A percentile compares a stretch with the other conserved stretches of the same genome.
Conservation (phyloP, 345 rosid species). For the Aethionema arabicum region DNA sequence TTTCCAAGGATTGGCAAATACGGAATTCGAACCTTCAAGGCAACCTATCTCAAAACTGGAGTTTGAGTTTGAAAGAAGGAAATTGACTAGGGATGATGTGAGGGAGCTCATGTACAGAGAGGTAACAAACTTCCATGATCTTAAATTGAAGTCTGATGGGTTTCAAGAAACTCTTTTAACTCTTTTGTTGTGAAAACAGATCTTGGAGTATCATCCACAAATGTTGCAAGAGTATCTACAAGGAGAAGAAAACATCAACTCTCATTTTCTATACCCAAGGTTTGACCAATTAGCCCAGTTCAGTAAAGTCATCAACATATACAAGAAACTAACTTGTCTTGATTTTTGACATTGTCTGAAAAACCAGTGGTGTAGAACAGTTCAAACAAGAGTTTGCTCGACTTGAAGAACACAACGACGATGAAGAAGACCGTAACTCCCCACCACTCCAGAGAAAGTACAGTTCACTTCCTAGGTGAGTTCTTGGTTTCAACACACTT, state of each 20-base stretch:
- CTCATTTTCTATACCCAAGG: conserved; percentile 90
- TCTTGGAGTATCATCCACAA: conserved; percentile 88
- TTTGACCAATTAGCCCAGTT: conserved; percentile 1
- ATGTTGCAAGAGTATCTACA: conserved; percentile 67
- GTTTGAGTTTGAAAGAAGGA: conserved; percentile 90
- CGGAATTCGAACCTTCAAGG: conserved; percentile 70
- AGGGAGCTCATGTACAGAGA: conserved; percentile 93
- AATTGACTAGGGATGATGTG: conserved; percentile 73
- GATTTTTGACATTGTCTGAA: conserved; percentile 9
- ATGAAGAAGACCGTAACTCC: conserved; percentile 49
- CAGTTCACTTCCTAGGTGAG: conserved; percentile 84
- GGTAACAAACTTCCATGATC: conserved; percentile 40
- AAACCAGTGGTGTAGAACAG: conserved; percentile 69
- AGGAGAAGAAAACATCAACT: conserved; percentile 70
- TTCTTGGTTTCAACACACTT: neutral
- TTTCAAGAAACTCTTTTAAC: conserved; percentile 12
- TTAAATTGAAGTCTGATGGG: neutral
- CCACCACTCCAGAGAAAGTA: conserved; percentile 63
- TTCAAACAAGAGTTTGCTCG: conserved; percentile 86
- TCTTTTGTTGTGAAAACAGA: conserved; percentile 47
- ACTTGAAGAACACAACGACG: conserved; percentile 68
- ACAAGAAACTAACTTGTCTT: neutral
- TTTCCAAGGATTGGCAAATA: conserved; percentile 73
- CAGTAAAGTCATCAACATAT: neutral
- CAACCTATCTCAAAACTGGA: conserved; percentile 82